Conservation (phyloP, 2,329 filamentous ascomycete species). For the Penicillium vulpinum region DNA sequence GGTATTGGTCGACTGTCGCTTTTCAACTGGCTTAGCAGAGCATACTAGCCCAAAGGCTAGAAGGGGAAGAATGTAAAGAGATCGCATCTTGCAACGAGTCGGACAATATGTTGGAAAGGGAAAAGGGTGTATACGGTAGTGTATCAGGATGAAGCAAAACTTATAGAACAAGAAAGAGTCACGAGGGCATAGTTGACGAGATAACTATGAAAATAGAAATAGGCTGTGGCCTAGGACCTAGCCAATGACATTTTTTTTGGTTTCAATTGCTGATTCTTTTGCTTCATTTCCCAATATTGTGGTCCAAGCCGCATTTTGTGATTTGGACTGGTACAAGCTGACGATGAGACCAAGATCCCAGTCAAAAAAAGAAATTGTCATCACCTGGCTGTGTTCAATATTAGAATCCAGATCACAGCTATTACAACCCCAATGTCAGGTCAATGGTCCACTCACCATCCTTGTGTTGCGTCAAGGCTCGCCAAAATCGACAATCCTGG, state of each 20-base stretch:
- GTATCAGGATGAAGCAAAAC: not conserved
- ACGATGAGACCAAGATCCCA: not conserved
- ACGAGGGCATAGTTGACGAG: not conserved
- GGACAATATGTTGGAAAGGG: not conserved
- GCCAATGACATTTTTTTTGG: not conserved
- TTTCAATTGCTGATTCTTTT: not conserved
- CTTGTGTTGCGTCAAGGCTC: not conserved
- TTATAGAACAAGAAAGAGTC: not conserved
- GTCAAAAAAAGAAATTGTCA: not conserved
- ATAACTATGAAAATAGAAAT: not conserved
- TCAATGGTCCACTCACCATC: not conserved
- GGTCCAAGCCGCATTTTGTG: not conserved
- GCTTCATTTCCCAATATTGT: not conserved
- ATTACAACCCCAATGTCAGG: not conserved
- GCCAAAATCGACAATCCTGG: not conserved
- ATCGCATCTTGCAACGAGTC: constrained; percentile 2
- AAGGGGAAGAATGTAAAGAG: not conserved
- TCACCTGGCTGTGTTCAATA: not conserved
- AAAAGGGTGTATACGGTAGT: not conserved
- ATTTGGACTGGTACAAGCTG: constrained; percentile 5
- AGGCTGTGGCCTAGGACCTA: not conserved
- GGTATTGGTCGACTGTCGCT: not conserved
- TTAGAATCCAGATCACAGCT: not conserved
- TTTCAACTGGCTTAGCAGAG: constrained; percentile 6
- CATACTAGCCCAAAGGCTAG: constrained; percentile 3